A percentile compares a stretch with the other conserved stretches of the same genome.
These are phyloP conservation scores for Giardia duodenalis DNA, from an alignment of 208 protist genomes.

Conservation along the genomic window DNA sequence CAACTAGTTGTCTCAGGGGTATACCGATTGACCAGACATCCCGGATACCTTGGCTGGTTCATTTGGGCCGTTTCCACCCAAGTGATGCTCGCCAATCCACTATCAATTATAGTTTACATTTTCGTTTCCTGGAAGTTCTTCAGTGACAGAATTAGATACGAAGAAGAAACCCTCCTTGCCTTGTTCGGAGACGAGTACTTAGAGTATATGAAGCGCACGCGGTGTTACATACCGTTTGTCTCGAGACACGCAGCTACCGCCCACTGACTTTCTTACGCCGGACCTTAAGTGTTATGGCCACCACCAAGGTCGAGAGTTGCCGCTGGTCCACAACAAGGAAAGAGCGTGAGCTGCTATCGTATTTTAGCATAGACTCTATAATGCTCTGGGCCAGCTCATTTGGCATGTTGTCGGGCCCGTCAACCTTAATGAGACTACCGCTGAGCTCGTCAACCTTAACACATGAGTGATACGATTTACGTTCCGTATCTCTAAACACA, in stretches of 20 bases:
- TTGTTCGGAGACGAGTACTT: background rate
- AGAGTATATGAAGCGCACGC: background rate
- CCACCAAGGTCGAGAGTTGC: background rate
- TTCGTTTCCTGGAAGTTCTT: background rate
- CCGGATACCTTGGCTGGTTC: background rate
- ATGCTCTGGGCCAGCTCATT: background rate
- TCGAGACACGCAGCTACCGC: background rate
- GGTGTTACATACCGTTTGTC: background rate
- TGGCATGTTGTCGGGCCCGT: constrained; percentile 5
- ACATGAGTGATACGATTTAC: background rate
- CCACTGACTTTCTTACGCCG: background rate
- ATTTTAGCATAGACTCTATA: background rate
- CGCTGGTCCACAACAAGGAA: background rate
- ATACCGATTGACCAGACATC: background rate
- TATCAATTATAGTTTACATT: background rate
- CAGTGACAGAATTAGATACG: background rate
- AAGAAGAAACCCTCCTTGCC: background rate
- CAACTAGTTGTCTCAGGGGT: background rate
- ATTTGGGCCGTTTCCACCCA: background rate
- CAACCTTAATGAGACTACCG: background rate
- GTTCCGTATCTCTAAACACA: background rate
- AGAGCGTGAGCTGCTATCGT: background rate
- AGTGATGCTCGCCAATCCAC: background rate
- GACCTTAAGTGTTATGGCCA: background rate
- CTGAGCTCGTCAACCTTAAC: background rate